Evolutionary conservation across 1,139 yeast species (phyloP), one percentile per base, ranked within the genome.

Genomic region (Candida gigantensis): DNA sequence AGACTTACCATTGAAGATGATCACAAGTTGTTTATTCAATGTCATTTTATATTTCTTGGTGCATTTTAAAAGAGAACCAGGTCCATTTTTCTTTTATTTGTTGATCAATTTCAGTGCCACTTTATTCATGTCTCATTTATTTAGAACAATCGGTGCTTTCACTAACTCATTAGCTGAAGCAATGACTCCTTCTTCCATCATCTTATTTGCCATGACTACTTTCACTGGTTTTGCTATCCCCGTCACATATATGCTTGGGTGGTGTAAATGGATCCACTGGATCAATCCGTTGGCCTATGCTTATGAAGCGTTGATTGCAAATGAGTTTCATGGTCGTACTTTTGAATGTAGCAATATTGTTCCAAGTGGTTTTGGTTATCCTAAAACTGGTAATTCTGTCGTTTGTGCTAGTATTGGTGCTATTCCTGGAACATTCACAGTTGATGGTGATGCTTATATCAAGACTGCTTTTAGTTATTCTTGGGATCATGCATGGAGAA

Each of bases 401-500:
- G 77, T 84, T 12, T 87, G 96, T 60, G 55, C 74, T 26, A 73
- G 76, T 21, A 81, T 80, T 26, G 89, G 92, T 44, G 63, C 90
- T 5, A 55, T 53, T 4, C 65, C 86, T 4, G 96, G 96, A 35
- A 49, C 61, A 14, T 45, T 46, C 16, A 49, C 45, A 34, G 84
- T 88, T 30, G 45, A 55, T 24, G 96, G 96, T 53, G 72, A 79
- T 36, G 62, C 50, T 13, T 88, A 80, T 55, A 46, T 87, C 32
- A 50, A 48, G 4, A 44, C 49, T 10, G 58, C 80, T 3, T 81
- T 60, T 55, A 46, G 55, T 9, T 87, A 84, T 59, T 51, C 57
- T 29, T 70, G 74, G 47, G 42, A 63, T 6, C 89, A 88, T 57
- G 76, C 77, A 53, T 88, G 96, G 96, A 80, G 96, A 65, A 82